Evolutionary conservation across 345 rosid species (phyloP).

Genomic region (Syzygium oleosum): DNA sequence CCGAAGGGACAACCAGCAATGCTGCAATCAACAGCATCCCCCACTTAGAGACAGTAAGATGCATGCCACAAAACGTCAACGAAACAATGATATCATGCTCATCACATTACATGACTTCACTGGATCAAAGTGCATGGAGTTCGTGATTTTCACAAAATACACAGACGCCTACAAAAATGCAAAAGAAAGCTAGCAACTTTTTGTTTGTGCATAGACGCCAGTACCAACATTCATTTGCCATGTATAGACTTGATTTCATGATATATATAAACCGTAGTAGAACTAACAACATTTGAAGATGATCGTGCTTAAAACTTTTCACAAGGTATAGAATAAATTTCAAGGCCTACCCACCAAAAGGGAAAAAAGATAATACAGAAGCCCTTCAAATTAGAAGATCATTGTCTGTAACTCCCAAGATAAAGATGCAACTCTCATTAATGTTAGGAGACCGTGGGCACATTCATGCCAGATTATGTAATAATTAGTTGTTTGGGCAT

Average conservation of each 20-base stretch:
- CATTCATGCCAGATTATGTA: neutral
- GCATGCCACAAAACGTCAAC: neutral
- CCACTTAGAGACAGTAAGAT: neutral
- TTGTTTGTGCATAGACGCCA: neutral
- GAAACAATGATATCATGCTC: neutral
- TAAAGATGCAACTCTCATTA: neutral
- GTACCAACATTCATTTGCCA: neutral
- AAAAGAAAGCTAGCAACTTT: neutral
- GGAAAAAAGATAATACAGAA: neutral
- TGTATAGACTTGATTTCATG: neutral
- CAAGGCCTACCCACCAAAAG: neutral
- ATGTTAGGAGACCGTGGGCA: neutral
- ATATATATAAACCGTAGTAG: neutral
- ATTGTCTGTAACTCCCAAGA: neutral
- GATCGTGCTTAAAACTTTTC: neutral
- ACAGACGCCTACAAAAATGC: neutral
- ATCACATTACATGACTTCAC: neutral
- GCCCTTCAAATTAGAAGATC: neutral
- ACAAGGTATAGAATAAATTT: neutral
- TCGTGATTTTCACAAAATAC: neutral
- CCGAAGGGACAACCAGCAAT: slow-evolving; percentile 91
- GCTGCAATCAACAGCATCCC: slow-evolving; percentile 28
- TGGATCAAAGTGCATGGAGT: neutral
- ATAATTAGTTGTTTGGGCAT: neutral
- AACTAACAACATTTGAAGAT: neutral